Evolutionary conservation across 108 stramenopile genomes (phyloP).

Genomic region (Hondaea fermentalgiana): DNA sequence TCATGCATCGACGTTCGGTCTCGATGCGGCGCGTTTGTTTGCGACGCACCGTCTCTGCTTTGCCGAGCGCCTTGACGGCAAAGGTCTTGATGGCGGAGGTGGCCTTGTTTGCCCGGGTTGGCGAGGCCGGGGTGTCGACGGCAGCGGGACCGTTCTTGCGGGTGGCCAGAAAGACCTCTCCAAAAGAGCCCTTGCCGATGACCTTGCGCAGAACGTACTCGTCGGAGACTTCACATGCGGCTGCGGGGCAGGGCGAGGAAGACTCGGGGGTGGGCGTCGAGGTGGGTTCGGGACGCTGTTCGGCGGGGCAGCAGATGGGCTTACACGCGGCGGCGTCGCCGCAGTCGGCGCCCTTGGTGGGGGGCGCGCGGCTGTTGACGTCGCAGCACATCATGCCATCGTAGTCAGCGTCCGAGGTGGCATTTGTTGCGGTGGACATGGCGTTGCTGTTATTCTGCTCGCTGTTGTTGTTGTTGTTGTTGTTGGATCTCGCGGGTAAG

Average conservation of each 20-base stretch:
- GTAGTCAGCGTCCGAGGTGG: too few relatives aligned
- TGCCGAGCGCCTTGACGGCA: conserved; percentile 45
- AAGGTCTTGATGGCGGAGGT: neutral
- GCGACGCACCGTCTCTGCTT: conserved; percentile 47
- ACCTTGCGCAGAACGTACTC: neutral
- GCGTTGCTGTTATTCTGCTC: too few relatives aligned
- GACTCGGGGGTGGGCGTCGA: too few relatives aligned
- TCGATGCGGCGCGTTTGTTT: conserved; percentile 97
- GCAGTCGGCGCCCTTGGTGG: too few relatives aligned
- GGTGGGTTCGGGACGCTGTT: neutral
- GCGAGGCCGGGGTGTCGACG: too few relatives aligned
- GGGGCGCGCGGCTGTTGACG: too few relatives aligned
- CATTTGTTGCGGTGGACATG: too few relatives aligned
- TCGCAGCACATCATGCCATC: too few relatives aligned
- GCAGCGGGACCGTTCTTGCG: neutral
- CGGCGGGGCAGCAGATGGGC: neutral
- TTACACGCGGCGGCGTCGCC: neutral
- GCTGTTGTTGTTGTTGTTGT: too few relatives aligned
- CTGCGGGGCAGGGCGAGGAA: neutral
- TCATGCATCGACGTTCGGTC: conserved; percentile 81
- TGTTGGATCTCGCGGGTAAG: too few relatives aligned
- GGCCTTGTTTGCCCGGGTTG: too few relatives aligned
- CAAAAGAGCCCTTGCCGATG: conserved; percentile 22
- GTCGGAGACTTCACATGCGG: neutral
- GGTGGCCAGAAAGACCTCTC: neutral